Evolutionary conservation across 2,329 filamentous ascomycete species (phyloP), one percentile per base, ranked within the genome.

Genomic region (Pseudocercospora pini-densiflorae): DNA sequence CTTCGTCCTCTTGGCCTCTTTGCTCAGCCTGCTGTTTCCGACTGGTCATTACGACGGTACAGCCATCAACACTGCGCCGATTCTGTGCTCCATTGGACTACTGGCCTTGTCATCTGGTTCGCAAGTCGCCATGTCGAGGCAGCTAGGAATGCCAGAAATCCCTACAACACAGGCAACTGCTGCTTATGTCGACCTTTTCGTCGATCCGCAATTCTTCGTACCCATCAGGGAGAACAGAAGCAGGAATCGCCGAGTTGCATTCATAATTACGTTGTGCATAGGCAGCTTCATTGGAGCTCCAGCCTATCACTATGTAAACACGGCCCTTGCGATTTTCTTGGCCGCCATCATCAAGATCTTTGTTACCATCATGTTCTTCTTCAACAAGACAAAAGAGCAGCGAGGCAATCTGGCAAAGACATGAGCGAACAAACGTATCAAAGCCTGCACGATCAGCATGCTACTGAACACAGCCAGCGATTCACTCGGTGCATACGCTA

Each of bases 141-240:
- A 83, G 45, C 74, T 89, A 63, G 77, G 80, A 54, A 84, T 88
- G 77, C 85, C 85, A 0, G 87, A 90, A 74, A 89, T 89, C 71
- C 87, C 82, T 65, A 89, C 88, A 0, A 87, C 87, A 27, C 89
- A 89, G 86, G 87, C 86, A 0, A 89, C 87, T 5, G 86, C 87
- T 0, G 87, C 87, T 1, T 89, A 85, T 82, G 80, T 89, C 1
- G 87, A 89, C 71, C 73, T 89, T 62, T 75, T 88, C 60, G 85
- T 88, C 62, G 87, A 89, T 73, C 80, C 80, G 31, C 78, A 79
- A 5, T 76, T 89, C 58, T 81, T 87, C 19, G 76, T 73, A 4
- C 8, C 76, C 8, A 40, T 65, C 16, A 51, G 6, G 6, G 71
- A 79, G 14, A 89, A 89, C 71, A 77, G 83, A 16, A 78, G 82